Percentiles rank a stretch among this genome's conserved stretches.
These are phyloP conservation scores for Laburnicola sp. DNA, from an alignment of 2,329 filamentous ascomycete genomes.

Conservation along the genomic window DNA sequence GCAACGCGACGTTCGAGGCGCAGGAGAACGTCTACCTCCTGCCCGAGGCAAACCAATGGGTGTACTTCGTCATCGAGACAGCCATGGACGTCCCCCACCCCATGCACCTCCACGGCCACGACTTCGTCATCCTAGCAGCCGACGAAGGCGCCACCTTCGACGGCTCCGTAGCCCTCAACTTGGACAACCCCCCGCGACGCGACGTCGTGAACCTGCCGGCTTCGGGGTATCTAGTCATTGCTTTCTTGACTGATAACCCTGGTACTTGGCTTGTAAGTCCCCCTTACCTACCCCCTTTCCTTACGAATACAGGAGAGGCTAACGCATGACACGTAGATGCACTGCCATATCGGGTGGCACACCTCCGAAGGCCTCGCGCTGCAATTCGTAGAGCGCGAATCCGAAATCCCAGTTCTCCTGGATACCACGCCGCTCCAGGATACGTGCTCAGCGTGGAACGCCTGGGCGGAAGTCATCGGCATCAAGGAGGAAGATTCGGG, in stretches of 20 bases:
- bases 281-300: no score
- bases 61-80: conserved; percentile 48
- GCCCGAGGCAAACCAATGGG: conserved; percentile 36
- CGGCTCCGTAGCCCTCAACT: no score
- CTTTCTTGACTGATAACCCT: conserved; percentile 22
- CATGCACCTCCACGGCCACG: conserved; percentile 39
- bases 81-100: conserved; percentile 40
- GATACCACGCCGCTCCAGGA: conserved; percentile 7
- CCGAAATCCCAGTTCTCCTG: conserved; percentile 15
- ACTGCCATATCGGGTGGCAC: conserved; percentile 37
- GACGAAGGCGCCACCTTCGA: no score
- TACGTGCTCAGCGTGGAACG: conserved; percentile 22
- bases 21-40: conserved; percentile 34
- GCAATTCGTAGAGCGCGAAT: conserved; percentile 52
- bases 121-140: conserved; percentile 38
- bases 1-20: conserved; percentile 36
- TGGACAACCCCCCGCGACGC: conserved; percentile 38
- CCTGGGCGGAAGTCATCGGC: conserved; percentile 3
- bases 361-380: conserved; percentile 47
- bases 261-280: conserved; percentile 47
- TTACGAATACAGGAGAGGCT: no score
- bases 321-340: no score
- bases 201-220: conserved; percentile 26
- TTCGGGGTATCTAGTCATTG: conserved; percentile 38
- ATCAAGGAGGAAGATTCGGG: conserved; percentile 29